A percentile compares a stretch with the other conserved stretches of the same genome.
Conservation (phyloP, 257 asterid species). For the Echium plantagineum region DNA sequence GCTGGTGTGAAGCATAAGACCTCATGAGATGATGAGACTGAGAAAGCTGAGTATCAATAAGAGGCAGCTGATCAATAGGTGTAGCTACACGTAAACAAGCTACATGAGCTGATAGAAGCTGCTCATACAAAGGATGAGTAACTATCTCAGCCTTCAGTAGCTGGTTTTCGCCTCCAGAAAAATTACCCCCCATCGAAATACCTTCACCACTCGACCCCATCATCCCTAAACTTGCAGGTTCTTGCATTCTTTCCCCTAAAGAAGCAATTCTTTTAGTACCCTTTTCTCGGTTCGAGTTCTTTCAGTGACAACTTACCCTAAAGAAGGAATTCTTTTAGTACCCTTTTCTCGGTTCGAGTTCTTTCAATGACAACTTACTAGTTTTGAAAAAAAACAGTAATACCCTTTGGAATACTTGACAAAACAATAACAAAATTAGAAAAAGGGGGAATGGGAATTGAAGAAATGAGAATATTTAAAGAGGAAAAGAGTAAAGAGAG, state of each 20-base stretch:
- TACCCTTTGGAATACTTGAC: not conserved
- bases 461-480: slow-evolving; percentile 1
- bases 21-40: slow-evolving; percentile 61
- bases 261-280: too few relatives aligned
- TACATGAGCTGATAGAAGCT: slow-evolving; percentile 84
- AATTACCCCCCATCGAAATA: slow-evolving; percentile 15
- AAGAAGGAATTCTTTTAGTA: too few relatives aligned
- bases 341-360: too few relatives aligned
- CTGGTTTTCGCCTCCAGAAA: slow-evolving; percentile 21
- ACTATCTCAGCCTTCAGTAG: slow-evolving; percentile 84
- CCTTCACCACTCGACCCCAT: slow-evolving; percentile 19
- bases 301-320: too few relatives aligned
- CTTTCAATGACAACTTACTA: too few relatives aligned
- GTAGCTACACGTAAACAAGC: slow-evolving; percentile 97
- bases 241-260: slow-evolving; percentile 25
- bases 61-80: slow-evolving; percentile 83
- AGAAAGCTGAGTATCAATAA: slow-evolving; percentile 77
- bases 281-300: too few relatives aligned
- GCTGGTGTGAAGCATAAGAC: slow-evolving; percentile 49
- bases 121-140: slow-evolving; percentile 73
- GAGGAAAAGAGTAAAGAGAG: slow-evolving; percentile 18
- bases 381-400: too few relatives aligned
- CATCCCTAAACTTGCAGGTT: slow-evolving; percentile 27
- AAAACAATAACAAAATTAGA: too few relatives aligned
- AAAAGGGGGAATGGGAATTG: slow-evolving; percentile 1